Evolutionary conservation across 2,329 filamentous ascomycete species (phyloP), one percentile per base, ranked within the genome.

Genomic region (Aureobasidium musti): DNA sequence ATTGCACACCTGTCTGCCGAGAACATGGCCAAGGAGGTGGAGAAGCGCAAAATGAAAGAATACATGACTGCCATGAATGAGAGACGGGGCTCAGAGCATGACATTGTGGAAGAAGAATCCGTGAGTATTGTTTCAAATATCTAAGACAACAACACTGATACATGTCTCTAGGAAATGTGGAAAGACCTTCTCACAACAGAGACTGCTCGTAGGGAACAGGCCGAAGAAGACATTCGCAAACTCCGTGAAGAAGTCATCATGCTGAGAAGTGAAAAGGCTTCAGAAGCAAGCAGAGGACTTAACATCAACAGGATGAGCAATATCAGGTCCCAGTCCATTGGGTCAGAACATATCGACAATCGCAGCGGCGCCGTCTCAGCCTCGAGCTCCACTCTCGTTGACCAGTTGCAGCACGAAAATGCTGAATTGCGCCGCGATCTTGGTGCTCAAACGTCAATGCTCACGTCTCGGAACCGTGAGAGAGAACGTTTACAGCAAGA

Each of bases 401-500:
- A 97, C 69, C 89, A 96, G 71, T 81, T 98, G 33, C 89, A 91
- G 61, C 92, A 94, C 74, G 94, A 98, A 74, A 98, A 97, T 73
- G 91, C 92, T 2, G 94, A 97, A 76, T 79, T 99, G 37, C 87
- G 94, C 63, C 90, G 93, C 64, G 93, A 98, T 77, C 91, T 98
- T 35, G 92, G 93, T 68, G 95, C 95, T 2, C 95, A 99, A 76
- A 96, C 93, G 0, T 97, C 93, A 0, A 98, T 99, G 92, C 84
- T 99, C 39, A 97, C 94, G 1, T 98, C 95, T 41, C 86, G 95
- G 28, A 97, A 97, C 74, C 90, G 92, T 30, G 95, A 99, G 75
- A 96, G 97, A 75, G 93, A 98, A 75, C 87, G 92, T 5, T 83
- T 99, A 10, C 96, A 98, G 77, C 92, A 97, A 75, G 94, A 99